These are phyloP conservation scores for Pyrus hybrid DNA, from an alignment of 331 rosid genomes.

Conservation along the genomic window DNA sequence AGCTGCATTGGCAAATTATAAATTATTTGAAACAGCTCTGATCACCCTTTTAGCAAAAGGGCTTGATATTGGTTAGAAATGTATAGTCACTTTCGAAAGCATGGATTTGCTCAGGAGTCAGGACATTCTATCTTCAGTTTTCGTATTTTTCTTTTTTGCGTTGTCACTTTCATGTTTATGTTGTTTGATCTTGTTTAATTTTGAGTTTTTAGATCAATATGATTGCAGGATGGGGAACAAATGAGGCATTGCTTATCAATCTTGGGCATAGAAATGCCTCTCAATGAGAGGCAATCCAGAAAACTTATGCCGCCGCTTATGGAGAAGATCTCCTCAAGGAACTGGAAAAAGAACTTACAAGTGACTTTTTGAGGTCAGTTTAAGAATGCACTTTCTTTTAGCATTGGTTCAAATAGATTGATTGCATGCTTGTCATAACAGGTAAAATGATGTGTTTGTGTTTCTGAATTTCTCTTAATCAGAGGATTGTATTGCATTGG, in stretches of 20 bases:
- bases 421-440: background rate
- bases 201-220: background rate
- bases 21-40: background rate
- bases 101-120: no score
- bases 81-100: no score
- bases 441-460: background rate
- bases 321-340: slow-evolving; percentile 65
- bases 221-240: slow-evolving; percentile 58
- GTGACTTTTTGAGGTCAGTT: slow-evolving; percentile 55
- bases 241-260: slow-evolving; percentile 47
- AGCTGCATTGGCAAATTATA: background rate
- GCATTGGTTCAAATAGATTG: background rate
- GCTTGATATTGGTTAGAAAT: background rate
- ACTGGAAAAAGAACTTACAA: slow-evolving; percentile 58
- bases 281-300: slow-evolving; percentile 39
- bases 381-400: background rate
- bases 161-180: background rate
- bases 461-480: background rate
- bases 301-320: slow-evolving; percentile 33
- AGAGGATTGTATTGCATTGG: slow-evolving; percentile 58
- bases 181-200: background rate
- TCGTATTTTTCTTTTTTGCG: background rate
- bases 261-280: slow-evolving; percentile 53
- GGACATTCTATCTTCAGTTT: background rate
- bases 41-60: no score